Conservation (phyloP, 2,329 filamentous ascomycete genomes). For the Trichoderma sp. region DNA sequence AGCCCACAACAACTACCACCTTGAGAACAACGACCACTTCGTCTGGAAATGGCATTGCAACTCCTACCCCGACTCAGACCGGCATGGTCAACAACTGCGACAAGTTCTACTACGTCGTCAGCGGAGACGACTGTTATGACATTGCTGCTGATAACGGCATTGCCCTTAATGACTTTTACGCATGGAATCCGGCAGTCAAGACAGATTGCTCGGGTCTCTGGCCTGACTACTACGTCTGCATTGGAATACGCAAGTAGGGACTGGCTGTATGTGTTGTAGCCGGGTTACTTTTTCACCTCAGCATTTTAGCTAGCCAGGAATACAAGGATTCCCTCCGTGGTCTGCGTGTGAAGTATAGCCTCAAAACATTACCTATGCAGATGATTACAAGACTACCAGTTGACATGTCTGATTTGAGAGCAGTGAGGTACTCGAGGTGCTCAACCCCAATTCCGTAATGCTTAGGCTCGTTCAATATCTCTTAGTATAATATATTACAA, state of each 20-base stretch:
- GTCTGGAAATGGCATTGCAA: background rate
- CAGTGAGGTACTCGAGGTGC: no score
- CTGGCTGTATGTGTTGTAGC: no score
- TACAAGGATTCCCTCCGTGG: no score
- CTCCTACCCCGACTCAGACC: constrained; percentile 3
- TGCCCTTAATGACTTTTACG: background rate
- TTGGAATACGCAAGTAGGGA: background rate
- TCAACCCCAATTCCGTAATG: no score
- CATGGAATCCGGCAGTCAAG: constrained; percentile 2
- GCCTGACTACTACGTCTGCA: background rate
- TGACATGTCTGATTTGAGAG: no score
- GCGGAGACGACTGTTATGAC: background rate
- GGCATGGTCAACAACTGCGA: background rate
- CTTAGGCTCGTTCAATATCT: no score
- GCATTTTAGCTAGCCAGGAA: no score
- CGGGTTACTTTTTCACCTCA: no score
- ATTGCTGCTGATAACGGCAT: constrained; percentile 5
- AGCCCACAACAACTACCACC: background rate
- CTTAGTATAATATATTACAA: no score
- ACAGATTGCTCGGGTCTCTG: background rate
- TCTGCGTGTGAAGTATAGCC: no score
- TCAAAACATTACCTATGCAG: no score
- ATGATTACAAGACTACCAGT: no score
- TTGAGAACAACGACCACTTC: background rate
- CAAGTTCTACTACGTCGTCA: background rate